Evolutionary conservation across 208 protist species (phyloP).

Genomic region (Trypanosoma congolense): DNA sequence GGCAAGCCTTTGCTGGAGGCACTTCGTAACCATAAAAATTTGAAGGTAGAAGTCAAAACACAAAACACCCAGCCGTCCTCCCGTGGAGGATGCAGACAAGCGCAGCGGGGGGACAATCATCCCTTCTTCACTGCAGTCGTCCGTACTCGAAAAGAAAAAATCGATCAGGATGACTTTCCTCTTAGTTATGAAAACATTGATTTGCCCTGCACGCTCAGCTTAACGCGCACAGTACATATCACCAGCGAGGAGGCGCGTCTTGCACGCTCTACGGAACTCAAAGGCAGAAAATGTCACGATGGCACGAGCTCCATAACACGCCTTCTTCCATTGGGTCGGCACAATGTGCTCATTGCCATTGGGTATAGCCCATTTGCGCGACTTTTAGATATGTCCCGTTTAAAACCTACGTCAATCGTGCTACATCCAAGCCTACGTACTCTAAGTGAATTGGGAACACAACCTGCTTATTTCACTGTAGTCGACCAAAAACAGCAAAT

Average conservation of each 20-base stretch:
- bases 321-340: constrained; percentile 25
- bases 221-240: constrained; percentile 13
- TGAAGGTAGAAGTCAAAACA: background rate
- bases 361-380: constrained; percentile 35
- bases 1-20: constrained; percentile 7
- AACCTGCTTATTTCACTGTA: constrained; percentile 1
- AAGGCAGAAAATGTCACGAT: background rate
- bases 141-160: too few species aligned
- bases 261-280: background rate
- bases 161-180: background rate
- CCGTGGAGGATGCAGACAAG: background rate
- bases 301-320: constrained; percentile 27
- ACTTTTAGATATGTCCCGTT: constrained; percentile 27
- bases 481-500: constrained; percentile 12
- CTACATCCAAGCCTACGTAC: constrained; percentile 16
- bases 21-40: constrained; percentile 1
- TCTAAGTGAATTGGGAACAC: background rate
- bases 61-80: background rate
- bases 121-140: too few species aligned
- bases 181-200: background rate
- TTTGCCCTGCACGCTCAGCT: constrained; percentile 1
- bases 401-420: constrained; percentile 7
- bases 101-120: background rate
- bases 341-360: constrained; percentile 26
- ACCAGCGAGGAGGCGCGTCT: constrained; percentile 6